Evolutionary conservation across 331 rosid genomes (phyloP).

Genomic region (Saraca asoca): DNA sequence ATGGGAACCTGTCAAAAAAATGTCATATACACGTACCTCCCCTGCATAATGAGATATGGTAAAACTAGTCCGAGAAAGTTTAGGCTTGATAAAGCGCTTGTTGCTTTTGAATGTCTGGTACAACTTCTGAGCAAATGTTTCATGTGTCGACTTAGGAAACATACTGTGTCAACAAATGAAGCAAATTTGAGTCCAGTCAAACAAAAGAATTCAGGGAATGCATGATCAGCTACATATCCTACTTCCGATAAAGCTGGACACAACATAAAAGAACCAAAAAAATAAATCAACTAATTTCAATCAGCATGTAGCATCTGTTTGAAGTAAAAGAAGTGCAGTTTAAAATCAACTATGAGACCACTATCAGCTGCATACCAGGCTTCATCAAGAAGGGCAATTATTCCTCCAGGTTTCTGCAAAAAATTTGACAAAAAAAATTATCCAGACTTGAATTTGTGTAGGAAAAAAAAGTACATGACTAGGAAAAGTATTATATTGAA

Average conservation of each 20-base stretch:
- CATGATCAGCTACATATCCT: conserved; percentile 11
- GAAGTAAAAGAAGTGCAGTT: conserved; percentile 24
- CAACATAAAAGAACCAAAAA: no score
- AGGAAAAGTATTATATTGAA: conserved; percentile 14
- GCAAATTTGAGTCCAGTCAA: conserved; percentile 44
- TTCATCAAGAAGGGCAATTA: conserved; percentile 93
- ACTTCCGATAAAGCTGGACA: no score
- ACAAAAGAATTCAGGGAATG: conserved; percentile 32
- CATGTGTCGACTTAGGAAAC: conserved; percentile 99
- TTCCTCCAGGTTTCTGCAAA: conserved; percentile 96
- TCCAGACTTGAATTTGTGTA: conserved; percentile 31
- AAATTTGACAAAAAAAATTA: conserved; percentile 32
- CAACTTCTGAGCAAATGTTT: conserved; percentile 92
- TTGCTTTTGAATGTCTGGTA: conserved; percentile 91
- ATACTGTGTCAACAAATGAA: conserved; percentile 62
- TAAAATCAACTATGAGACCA: conserved; percentile 21
- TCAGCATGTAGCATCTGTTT: conserved; percentile 10
- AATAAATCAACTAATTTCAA: no score
- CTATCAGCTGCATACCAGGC: conserved; percentile 76
- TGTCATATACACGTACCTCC: conserved; percentile 63
- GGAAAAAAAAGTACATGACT: conserved; percentile 3
- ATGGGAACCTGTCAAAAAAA: conserved; percentile 27
- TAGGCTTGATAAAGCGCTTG: conserved; percentile 96
- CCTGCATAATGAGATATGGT: conserved; percentile 97
- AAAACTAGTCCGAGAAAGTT: conserved; percentile 94